Base-by-base conservation (phyloP, 108 stramenopile species). In the Skeletonema potamos region DNA sequence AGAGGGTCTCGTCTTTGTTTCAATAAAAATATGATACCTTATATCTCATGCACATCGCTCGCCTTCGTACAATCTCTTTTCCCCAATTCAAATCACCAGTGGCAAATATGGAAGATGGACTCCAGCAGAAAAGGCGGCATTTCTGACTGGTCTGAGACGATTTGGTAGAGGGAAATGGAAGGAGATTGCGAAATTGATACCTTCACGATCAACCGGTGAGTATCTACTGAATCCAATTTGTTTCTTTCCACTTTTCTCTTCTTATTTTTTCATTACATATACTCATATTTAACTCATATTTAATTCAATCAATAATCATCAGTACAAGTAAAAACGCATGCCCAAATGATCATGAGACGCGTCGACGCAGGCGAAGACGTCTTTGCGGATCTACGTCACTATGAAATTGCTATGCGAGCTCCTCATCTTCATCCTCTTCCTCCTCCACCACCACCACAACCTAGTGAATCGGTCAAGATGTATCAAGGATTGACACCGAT, bases 331-430 rank as follows among this genome's bases (percentile, higher is more conserved):
- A 75, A 75, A 32, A 74, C 75, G 20, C 81, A 81, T 30, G 81
- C 81, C 10, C 81, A 81, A 62, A 81, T 77, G 75, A 71, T 81
- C 15, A 72, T 81, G 75, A 77, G 76, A 64, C 75, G 76, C 37
- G 72, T 81, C 20, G 76, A 76, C 29, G 75, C 75, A n/a, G 81
- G 81, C 37, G 81, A 81, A 55, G 73, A 81, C 63, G 46, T 72
- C 29, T 81, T 72, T 54, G 58, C 63, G 3, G 60, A 77, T 48
- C 26, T 77, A 51, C 48, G 48, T 51, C 15, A 15, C 48, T 51
- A 51, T n/a, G 48, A 51, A 51, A 51, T 22, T 51, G 48, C 48
- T 22, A 51, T n/a, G 30, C 24, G 11, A 41, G 28, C 67, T 33
- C 6, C 20, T 41, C 29, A 12, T 39, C 9, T 58, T 10, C 43